phyloP scores from a whole-genome alignment of 257 asterid species.

The Perilla frutescens region DNA sequence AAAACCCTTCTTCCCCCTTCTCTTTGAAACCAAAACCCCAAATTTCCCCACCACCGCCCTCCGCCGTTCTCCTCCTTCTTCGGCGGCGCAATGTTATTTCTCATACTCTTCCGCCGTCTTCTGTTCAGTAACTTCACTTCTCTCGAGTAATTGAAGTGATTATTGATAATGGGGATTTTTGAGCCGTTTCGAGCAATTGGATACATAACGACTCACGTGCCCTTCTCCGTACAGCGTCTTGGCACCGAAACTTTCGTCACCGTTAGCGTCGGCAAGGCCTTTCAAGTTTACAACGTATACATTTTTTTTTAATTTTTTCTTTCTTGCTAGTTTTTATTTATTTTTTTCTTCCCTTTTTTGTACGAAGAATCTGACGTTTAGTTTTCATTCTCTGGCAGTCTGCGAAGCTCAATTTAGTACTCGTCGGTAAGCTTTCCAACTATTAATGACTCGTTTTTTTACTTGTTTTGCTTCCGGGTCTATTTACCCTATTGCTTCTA shows the following conservation, averaged over 20 bases:
- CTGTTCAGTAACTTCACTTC: neutral
- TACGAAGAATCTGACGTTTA: constrained; percentile 30
- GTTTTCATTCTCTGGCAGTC: constrained; percentile 54
- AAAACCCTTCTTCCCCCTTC: constrained; percentile 24
- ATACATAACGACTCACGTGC: constrained; percentile 73
- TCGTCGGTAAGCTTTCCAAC: constrained; percentile 68
- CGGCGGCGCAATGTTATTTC: constrained; percentile 19
- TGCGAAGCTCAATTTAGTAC: constrained; percentile 85
- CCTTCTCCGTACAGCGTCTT: constrained; percentile 84
- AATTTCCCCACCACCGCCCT: neutral
- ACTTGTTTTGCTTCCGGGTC: neutral
- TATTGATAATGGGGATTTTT: constrained; percentile 45
- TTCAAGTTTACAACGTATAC: constrained; percentile 81
- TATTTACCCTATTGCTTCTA: neutral
- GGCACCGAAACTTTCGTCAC: constrained; percentile 95
- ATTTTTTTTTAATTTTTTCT: neutral
- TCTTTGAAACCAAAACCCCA: constrained; percentile 27
- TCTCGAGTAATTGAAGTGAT: constrained; percentile 6
- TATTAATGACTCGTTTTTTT: neutral
- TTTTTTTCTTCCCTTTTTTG: neutral
- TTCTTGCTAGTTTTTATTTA: neutral
- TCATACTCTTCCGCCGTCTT: neutral
- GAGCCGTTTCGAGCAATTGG: constrained; percentile 91
- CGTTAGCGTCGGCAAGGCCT: constrained; percentile 88
- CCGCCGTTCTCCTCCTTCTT: constrained; percentile 27